Conservation (phyloP, 2,329 filamentous ascomycete species). For the Claviceps sp. region DNA sequence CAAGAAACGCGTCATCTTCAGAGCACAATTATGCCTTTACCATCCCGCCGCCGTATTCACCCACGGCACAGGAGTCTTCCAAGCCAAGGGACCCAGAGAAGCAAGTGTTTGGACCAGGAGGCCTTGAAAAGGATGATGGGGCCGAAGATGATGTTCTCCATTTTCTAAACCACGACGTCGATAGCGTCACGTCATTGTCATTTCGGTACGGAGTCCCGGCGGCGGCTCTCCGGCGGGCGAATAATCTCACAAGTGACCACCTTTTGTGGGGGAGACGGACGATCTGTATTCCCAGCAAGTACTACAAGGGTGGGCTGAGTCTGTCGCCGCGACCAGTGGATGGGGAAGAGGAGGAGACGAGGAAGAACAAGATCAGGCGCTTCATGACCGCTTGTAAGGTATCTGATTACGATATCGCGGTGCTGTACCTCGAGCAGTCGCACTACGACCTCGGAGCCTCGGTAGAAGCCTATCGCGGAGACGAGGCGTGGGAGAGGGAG, state of each 20-base stretch:
- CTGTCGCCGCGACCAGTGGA: conserved; percentile 60
- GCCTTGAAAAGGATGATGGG: conserved; percentile 6
- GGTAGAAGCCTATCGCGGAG: conserved; percentile 50
- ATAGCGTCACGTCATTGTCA: conserved; percentile 55
- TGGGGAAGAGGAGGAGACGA: conserved; percentile 58
- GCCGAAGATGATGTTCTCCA: conserved; percentile 50
- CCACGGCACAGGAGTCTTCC: not conserved
- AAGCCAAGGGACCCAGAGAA: not conserved
- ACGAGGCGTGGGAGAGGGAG: conserved; percentile 62
- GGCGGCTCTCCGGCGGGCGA: conserved; percentile 47
- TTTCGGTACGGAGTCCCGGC: conserved; percentile 59
- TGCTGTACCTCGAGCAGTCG: conserved; percentile 60
- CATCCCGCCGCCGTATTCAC: conserved; percentile 28
- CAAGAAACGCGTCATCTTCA: conserved; percentile 7
- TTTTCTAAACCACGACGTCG: conserved; percentile 56
- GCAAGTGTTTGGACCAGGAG: not conserved
- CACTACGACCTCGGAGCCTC: conserved; percentile 54
- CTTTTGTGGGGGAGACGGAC: conserved; percentile 56
- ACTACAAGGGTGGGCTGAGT: conserved; percentile 53
- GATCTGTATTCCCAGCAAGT: conserved; percentile 56
- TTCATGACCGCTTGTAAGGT: conserved; percentile 75
- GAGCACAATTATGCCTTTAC: conserved; percentile 8
- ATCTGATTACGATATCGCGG: conserved; percentile 60
- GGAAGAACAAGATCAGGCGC: conserved; percentile 56
- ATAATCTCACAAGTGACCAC: conserved; percentile 60